Conservation (phyloP, 1,284 basidiomycete genomes). For the Trichosporon sp. region DNA sequence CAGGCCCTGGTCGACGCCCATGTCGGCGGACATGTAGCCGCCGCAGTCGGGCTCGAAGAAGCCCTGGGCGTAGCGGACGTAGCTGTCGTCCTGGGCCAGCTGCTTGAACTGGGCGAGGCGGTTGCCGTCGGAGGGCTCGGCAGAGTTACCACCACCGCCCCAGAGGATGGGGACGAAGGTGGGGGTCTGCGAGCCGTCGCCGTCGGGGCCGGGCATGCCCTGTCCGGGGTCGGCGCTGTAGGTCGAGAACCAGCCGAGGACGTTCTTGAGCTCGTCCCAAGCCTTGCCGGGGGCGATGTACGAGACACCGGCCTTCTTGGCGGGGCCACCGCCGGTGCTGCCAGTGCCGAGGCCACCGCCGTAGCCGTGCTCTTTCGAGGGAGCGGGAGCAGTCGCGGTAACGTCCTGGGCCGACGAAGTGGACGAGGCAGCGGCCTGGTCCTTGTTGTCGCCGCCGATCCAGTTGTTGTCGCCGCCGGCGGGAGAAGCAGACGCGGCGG, state of each 20-base stretch:
- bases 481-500: not conserved
- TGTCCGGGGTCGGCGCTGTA: not conserved
- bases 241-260: constrained; percentile 39
- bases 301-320: constrained; percentile 45
- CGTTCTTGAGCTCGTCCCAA: constrained; percentile 21
- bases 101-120: constrained; percentile 38
- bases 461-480: not conserved
- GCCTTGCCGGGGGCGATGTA: constrained; percentile 24
- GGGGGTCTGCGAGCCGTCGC: constrained; percentile 20
- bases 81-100: constrained; percentile 21
- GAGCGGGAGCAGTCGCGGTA: not conserved
- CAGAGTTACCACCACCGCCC: constrained; percentile 35
- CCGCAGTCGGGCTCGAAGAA: constrained; percentile 48
- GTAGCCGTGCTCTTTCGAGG: not conserved
- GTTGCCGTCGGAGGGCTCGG: constrained; percentile 29
- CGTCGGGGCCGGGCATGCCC: constrained; percentile 11
- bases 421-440: not conserved
- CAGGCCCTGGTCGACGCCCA: constrained; percentile 22
- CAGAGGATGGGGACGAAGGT: constrained; percentile 42
- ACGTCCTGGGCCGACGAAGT: not conserved
- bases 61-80: constrained; percentile 33
- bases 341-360: constrained; percentile 6
- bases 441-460: not conserved
- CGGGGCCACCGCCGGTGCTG: constrained; percentile 22
- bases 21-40: constrained; percentile 15